Conservation (phyloP, 2,329 filamentous ascomycete species). For the Fusarium nanum region DNA sequence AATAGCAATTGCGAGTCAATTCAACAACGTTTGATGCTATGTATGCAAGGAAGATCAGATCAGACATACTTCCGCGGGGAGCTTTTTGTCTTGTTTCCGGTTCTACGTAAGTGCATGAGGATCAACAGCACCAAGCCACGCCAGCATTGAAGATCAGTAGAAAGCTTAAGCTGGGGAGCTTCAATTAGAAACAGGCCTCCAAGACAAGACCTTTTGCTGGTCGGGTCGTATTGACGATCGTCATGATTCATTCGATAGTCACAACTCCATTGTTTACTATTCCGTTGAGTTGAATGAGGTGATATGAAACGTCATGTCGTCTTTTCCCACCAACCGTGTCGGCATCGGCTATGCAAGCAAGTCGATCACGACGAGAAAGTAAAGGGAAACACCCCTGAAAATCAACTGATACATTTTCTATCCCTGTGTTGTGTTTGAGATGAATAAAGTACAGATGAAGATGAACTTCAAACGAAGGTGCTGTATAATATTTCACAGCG, state of each 20-base stretch:
- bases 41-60: slow-evolving; percentile 31
- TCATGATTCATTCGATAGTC: slow-evolving; percentile 13
- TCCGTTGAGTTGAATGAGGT: slow-evolving; percentile 23
- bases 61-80: slow-evolving; percentile 5
- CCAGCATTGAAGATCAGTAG: slow-evolving; percentile 9
- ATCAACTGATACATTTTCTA: slow-evolving; percentile 2
- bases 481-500: background rate
- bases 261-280: background rate
- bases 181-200: background rate
- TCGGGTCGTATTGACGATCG: background rate
- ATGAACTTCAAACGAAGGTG: no score
- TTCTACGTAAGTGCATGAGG: background rate
- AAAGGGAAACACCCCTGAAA: slow-evolving; percentile 23
- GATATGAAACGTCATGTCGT: slow-evolving; percentile 34
- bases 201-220: background rate
- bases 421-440: background rate
- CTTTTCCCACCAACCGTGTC: slow-evolving; percentile 29
- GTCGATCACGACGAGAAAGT: slow-evolving; percentile 23
- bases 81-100: slow-evolving; percentile 4
- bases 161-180: slow-evolving; percentile 11
- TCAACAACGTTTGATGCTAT: slow-evolving; percentile 23
- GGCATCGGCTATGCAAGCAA: slow-evolving; percentile 36
- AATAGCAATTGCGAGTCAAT: background rate
- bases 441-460: background rate
- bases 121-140: slow-evolving; percentile 8